These are phyloP conservation scores for Postia placenta DNA, from an alignment of 768 basidiomycete genomes.

Conservation along the genomic window DNA sequence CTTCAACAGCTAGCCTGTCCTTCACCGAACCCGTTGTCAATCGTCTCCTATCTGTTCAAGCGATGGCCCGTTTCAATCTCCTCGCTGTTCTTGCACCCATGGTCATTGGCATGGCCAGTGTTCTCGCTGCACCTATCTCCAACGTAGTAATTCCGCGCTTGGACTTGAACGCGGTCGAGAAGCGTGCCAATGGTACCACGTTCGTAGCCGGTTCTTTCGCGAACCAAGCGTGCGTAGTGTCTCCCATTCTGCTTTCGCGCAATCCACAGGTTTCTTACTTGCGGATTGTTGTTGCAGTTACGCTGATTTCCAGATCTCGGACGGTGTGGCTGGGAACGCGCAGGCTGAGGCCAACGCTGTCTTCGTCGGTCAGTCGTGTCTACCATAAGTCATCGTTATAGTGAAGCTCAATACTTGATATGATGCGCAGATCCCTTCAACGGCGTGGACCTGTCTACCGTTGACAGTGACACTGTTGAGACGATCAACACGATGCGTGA, in stretches of 20 bases:
- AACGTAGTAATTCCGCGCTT: background rate
- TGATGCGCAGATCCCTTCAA: slow-evolving; percentile 22
- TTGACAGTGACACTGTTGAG: slow-evolving; percentile 21
- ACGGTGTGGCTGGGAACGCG: slow-evolving; percentile 31
- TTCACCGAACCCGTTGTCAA: no score
- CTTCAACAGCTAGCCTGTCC: no score
- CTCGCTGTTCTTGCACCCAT: background rate
- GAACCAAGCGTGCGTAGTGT: background rate
- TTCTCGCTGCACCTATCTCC: background rate
- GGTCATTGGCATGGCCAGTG: background rate
- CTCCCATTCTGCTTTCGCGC: background rate
- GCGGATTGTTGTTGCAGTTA: slow-evolving; percentile 22
- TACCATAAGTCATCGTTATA: background rate
- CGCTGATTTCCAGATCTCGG: slow-evolving; percentile 35
- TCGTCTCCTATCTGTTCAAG: no score
- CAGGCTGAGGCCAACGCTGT: slow-evolving; percentile 31
- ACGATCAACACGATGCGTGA: slow-evolving; percentile 29
- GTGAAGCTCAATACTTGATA: no score
- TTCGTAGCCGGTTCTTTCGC: background rate
- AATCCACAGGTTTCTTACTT: background rate
- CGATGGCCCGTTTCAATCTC: background rate
- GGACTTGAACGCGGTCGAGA: background rate
- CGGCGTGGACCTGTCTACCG: slow-evolving; percentile 28
- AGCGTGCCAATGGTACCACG: background rate
- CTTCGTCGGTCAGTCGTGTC: slow-evolving; percentile 24